These are phyloP conservation scores for Xylogone sp. DNA, from an alignment of 2,329 filamentous ascomycete species.

Conservation along the genomic window DNA sequence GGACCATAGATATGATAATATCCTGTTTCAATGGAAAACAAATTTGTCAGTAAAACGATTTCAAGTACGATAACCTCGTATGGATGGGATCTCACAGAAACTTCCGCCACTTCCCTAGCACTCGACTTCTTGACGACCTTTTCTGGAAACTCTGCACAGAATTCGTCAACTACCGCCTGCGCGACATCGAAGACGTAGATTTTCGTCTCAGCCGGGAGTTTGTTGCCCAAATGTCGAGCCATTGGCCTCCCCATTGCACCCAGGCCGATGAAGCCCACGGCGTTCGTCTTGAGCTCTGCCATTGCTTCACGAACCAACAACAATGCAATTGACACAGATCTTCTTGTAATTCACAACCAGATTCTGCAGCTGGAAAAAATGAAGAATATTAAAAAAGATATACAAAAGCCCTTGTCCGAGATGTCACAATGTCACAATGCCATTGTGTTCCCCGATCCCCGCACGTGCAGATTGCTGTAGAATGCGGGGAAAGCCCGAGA, in stretches of 20 bases:
- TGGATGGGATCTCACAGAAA: constrained; percentile 44
- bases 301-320: too few relatives aligned
- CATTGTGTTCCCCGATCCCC: too few relatives aligned
- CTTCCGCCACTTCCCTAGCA: constrained; percentile 58
- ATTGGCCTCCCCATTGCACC: constrained; percentile 54
- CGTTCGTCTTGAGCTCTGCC: not conserved
- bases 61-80: constrained; percentile 1
- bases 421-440: too few relatives aligned
- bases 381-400: too few relatives aligned
- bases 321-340: too few relatives aligned
- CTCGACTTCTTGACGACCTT: constrained; percentile 50
- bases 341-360: too few relatives aligned
- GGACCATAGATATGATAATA: constrained; percentile 65
- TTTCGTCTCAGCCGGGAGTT: constrained; percentile 56
- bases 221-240: constrained; percentile 63
- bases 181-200: constrained; percentile 61
- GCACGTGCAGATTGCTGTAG: too few relatives aligned
- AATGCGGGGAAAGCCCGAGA: too few relatives aligned
- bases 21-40: constrained; percentile 40
- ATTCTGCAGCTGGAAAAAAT: too few relatives aligned
- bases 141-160: constrained; percentile 44
- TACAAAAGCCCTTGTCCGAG: too few relatives aligned
- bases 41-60: too few relatives aligned
- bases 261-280: constrained; percentile 49
- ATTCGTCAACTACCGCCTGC: constrained; percentile 45